phyloP scores from a whole-genome alignment of 202 grass and related monocot genomes.

The Cymbopogon flexuosus region DNA sequence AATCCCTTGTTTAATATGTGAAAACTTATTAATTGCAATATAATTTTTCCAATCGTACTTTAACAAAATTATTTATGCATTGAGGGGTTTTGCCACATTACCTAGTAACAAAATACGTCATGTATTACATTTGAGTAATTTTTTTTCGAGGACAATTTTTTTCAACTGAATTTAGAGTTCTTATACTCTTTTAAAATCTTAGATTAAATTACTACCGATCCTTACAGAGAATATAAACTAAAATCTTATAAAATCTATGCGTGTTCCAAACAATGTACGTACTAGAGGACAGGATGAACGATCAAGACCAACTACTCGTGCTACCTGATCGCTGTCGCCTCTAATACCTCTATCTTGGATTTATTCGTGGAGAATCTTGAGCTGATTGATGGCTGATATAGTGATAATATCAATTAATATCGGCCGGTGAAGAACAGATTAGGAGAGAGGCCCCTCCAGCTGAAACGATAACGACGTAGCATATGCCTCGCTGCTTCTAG shows the following conservation, averaged over 20 bases:
- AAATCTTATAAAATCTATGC: neutral
- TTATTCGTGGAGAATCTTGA: neutral
- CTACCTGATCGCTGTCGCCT: neutral
- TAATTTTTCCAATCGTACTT: neutral
- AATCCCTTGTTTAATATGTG: neutral
- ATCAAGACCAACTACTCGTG: conserved; percentile 10
- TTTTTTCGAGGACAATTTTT: neutral
- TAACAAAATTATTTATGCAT: too few species aligned
- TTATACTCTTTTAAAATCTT: neutral
- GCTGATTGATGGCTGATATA: neutral
- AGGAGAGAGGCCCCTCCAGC: neutral
- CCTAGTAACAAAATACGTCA: neutral
- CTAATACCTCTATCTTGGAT: neutral
- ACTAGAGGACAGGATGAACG: neutral
- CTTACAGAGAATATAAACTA: neutral
- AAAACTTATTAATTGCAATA: neutral
- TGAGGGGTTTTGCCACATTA: neutral
- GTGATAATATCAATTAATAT: neutral
- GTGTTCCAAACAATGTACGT: neutral
- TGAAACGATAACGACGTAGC: neutral
- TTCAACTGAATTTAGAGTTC: neutral
- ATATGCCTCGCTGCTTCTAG: neutral
- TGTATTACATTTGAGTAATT: too few species aligned
- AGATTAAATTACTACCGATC: neutral
- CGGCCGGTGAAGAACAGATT: neutral